Percentiles rank a stretch among this genome's conserved stretches.
These are phyloP conservation scores for Colletotrichum sp. DNA, from an alignment of 2,329 filamentous ascomycete species.

Conservation along the genomic window DNA sequence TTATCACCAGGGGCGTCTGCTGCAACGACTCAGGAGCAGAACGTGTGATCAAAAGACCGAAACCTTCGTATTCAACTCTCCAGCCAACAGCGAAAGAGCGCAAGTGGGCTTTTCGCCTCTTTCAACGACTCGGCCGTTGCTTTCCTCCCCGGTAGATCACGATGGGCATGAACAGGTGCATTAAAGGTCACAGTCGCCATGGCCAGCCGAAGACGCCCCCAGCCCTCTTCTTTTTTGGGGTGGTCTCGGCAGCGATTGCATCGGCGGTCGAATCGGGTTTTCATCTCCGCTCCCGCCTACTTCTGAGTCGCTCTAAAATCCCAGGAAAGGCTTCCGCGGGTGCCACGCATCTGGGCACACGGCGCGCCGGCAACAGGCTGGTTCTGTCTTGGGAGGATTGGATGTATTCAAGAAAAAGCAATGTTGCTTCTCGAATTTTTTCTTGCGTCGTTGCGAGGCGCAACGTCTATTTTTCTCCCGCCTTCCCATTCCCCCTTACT, in stretches of 20 bases:
- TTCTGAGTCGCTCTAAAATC: constrained; percentile 5
- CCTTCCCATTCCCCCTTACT: neutral
- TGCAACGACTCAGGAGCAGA: neutral
- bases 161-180: neutral
- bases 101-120: neutral
- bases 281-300: constrained; percentile 6
- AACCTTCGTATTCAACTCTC: neutral
- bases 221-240: neutral
- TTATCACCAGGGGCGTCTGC: neutral
- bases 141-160: neutral
- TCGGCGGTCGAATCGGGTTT: neutral
- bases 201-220: neutral
- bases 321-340: neutral
- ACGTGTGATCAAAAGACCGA: neutral
- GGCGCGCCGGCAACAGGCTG: neutral
- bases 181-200: neutral
- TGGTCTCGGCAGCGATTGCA: neutral
- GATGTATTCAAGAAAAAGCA: neutral
- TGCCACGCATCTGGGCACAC: neutral
- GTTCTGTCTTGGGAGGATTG: neutral
- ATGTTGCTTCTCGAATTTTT: neutral
- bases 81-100: neutral
- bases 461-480: neutral
- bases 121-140: neutral
- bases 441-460: neutral